Evolutionary conservation across 805 yeast species (phyloP), one percentile per base, ranked within the genome.

Genomic region (Sugiyamaella valdiviana): DNA sequence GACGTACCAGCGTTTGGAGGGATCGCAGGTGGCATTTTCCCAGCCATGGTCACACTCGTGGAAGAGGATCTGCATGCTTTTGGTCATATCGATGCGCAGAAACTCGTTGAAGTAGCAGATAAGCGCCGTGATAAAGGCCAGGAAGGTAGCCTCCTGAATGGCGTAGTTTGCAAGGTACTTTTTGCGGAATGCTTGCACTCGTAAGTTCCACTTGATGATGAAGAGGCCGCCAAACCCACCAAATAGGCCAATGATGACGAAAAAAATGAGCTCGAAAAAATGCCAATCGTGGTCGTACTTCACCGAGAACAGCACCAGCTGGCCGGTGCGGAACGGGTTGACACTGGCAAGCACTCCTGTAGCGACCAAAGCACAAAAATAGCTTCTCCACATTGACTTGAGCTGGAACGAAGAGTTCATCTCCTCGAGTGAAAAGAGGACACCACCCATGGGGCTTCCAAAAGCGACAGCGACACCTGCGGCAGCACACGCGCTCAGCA

Each of bases 401-500:
- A 89, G 69, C 55, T 80, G 84, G 62, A 88, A 83, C 37, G 77
- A 76, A 26, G 82, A 73, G 0, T 93, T 78, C 24, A 93, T 88
- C 58, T 93, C 99, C 63, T 93, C 99, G 51, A 93, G 76, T 10
- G 95, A 81, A 64, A 95, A 93, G 36, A 93, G 67, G 1, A 93
- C 98, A 14, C 99, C 99, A 29, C 99, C 99, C 70, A 91, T 88
- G 0, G 99, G 99, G 10, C 90, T 79, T 0, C 96, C 98, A 71
- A 93, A 93, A 0, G 98, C 99, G 6, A 93, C 98, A 0, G 98
- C 98, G 6, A 93, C 98, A 46, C 99, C 99, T 1, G 99, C 96
- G 2, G 96, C 98, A 7, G 96, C 78, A 2, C 96, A 83, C 0
- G 99, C 96, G 0, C 91, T 81, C 46, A 93, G 68, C 46, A 83